Evolutionary conservation across 108 stramenopile genomes (phyloP), one percentile per base, ranked within the genome.

Genomic region (Skeletonema grethae): DNA sequence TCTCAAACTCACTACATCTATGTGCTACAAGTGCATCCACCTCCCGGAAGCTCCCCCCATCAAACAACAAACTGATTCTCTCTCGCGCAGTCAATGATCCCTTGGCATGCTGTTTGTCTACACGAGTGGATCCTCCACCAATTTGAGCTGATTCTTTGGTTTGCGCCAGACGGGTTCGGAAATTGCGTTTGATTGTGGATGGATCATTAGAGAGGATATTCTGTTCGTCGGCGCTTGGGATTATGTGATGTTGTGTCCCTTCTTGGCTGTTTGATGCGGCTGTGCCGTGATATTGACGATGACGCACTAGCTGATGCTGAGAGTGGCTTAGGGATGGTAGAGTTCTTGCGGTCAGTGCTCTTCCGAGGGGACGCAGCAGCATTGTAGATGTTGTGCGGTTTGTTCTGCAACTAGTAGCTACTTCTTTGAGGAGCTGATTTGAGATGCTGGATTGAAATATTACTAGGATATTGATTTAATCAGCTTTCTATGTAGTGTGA

Each of bases 41-140:
- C 82, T 99, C 99, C 13, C 91, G 77, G 59, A 99, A 99, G 36
- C 93, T 83, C 34, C 84, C 96, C 8, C 72, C 55, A 72, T 99
- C 99, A 64, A 98, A 91, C 15, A 99, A 74, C 13, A 99, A 61
- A 39, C 77, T 72, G 28, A 99, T 61, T 0, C 99, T 91, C 84
- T 99, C 99, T 29, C 99, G 85, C 8, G 99, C 99, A 13, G 98
- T 98, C n/a, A 99, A 89, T 32, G 97, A 97, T 45, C 99, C 99
- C 70, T 86, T 87, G 9, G 72, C 82, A 75, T 99, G 99, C 76
- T 97, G 97, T 55, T 79, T 81, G 24, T 83, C 84, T 20, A 99
- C 92, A 30, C 98, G 82, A 2, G 46, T 65, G 61, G 68, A 34
- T 2, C 99, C 99, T 16, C 99, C 98, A 10, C 99, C 99, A 35